These are phyloP conservation scores for Didymella exigua DNA, from an alignment of 2,329 filamentous ascomycete species.

Conservation along the genomic window DNA sequence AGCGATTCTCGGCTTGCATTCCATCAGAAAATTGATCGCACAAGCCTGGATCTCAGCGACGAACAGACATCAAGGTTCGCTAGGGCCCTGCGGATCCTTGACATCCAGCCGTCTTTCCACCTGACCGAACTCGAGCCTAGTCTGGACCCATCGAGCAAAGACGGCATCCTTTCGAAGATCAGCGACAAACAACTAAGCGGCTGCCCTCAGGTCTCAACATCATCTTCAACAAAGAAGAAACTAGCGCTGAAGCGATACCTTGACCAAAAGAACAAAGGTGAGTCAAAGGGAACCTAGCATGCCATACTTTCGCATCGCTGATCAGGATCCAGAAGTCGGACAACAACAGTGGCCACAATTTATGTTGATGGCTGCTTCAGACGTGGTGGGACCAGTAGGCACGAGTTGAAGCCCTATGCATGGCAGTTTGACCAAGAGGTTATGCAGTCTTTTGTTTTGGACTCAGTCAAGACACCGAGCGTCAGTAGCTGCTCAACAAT, in stretches of 20 bases:
- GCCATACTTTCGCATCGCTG: neutral
- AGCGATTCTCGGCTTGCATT: neutral
- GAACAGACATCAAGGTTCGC: neutral
- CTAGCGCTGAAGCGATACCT: neutral
- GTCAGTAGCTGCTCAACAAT: no score
- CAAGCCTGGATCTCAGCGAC: neutral
- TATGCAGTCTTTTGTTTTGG: no score
- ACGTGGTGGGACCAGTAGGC: neutral
- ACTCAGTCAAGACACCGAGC: no score
- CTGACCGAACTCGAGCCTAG: conserved; percentile 5
- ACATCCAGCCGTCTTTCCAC: neutral
- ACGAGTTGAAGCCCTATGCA: no score
- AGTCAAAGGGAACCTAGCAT: neutral
- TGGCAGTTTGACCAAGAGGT: no score
- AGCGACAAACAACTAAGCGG: neutral
- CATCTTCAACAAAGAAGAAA: neutral
- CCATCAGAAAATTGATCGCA: neutral
- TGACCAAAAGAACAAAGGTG: neutral
- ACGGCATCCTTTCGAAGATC: neutral
- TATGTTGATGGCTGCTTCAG: neutral
- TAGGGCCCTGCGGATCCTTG: conserved; percentile 5
- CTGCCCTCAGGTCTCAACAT: neutral
- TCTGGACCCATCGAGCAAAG: neutral
- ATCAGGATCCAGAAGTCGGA: neutral
- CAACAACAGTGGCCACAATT: neutral